phyloP scores from a whole-genome alignment of 2,329 filamentous ascomycete genomes.

The Fusarium dimerum region DNA sequence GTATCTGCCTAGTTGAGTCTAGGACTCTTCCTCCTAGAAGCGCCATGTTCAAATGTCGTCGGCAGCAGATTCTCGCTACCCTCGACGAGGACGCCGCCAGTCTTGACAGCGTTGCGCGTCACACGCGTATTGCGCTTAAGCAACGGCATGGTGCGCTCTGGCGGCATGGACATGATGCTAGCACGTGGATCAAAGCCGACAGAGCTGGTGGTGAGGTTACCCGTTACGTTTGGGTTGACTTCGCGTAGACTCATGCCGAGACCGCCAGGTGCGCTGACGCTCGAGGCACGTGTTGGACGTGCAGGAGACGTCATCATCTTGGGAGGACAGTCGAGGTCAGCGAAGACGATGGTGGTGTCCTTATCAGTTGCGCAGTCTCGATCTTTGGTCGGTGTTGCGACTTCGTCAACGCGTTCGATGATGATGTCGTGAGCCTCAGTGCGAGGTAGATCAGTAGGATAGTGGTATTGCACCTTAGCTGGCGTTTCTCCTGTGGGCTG shows the following conservation, averaged over 20 bases:
- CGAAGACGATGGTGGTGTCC: slow-evolving; percentile 44
- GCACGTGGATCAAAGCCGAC: slow-evolving; percentile 44
- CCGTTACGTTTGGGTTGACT: slow-evolving; percentile 53
- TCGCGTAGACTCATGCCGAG: slow-evolving; percentile 52
- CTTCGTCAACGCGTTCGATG: slow-evolving; percentile 43
- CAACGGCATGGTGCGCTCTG: slow-evolving; percentile 47
- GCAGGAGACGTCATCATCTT: slow-evolving; percentile 32
- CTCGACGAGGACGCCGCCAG: slow-evolving; percentile 35
- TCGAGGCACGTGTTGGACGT: slow-evolving; percentile 34
- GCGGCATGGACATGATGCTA: slow-evolving; percentile 43
- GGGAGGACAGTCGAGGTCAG: slow-evolving; percentile 35
- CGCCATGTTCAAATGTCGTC: slow-evolving; percentile 45
- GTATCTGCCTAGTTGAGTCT: slow-evolving; percentile 40
- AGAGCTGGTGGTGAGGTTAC: slow-evolving; percentile 40
- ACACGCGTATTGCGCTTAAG: slow-evolving; percentile 47
- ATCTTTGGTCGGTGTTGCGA: slow-evolving; percentile 20
- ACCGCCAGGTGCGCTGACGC: slow-evolving; percentile 29
- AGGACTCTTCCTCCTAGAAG: slow-evolving; percentile 56
- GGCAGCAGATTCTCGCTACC: slow-evolving; percentile 55
- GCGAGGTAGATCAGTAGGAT: slow-evolving; percentile 74
- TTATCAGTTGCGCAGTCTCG: slow-evolving; percentile 34
- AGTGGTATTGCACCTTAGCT: slow-evolving; percentile 77
- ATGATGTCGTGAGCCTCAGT: slow-evolving; percentile 57
- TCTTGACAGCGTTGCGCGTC: slow-evolving; percentile 38
- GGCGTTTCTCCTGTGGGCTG: slow-evolving; percentile 84